A percentile compares a stretch with the other conserved stretches of the same genome.
phyloP scores from a whole-genome alignment of 306 rosid species.

The Erythrophleum fordii region DNA sequence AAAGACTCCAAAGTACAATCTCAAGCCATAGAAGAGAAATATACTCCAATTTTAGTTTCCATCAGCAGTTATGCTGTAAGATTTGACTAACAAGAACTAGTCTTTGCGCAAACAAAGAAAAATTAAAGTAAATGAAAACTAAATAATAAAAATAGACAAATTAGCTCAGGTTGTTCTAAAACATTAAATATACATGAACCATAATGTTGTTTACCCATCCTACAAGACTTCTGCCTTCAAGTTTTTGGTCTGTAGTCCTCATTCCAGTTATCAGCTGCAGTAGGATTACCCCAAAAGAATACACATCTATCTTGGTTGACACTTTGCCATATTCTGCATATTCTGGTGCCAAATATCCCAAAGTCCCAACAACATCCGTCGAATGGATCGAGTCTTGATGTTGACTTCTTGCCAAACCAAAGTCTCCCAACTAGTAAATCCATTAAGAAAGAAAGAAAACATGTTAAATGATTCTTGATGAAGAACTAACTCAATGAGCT shows the following conservation, averaged over 20 bases:
- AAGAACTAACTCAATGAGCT: not conserved
- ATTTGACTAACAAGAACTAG: not conserved
- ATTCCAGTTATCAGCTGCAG: constrained; percentile 84
- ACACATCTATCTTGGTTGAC: constrained; percentile 84
- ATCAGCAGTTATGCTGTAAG: not conserved
- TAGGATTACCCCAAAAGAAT: constrained; percentile 84
- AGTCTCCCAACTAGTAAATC: constrained; percentile 74
- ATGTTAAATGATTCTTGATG: constrained; percentile 34
- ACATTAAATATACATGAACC: not conserved
- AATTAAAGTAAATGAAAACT: not conserved
- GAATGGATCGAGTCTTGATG: constrained; percentile 53
- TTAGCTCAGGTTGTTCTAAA: constrained; percentile 1
- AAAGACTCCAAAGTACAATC: not conserved
- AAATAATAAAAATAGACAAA: no score
- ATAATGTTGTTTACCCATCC: constrained; percentile 72
- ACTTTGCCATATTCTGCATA: constrained; percentile 87
- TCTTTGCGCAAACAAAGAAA: not conserved
- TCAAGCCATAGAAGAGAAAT: not conserved
- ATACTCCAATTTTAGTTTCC: not conserved
- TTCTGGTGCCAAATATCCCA: constrained; percentile 95
- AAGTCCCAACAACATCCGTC: constrained; percentile 75
- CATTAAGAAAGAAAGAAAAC: constrained; percentile 5
- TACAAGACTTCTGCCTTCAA: constrained; percentile 81
- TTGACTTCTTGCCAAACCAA: constrained; percentile 82
- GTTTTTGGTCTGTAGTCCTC: constrained; percentile 72